Evolutionary conservation across 2,329 filamentous ascomycete genomes (phyloP).

Genomic region (Phoma sp.): DNA sequence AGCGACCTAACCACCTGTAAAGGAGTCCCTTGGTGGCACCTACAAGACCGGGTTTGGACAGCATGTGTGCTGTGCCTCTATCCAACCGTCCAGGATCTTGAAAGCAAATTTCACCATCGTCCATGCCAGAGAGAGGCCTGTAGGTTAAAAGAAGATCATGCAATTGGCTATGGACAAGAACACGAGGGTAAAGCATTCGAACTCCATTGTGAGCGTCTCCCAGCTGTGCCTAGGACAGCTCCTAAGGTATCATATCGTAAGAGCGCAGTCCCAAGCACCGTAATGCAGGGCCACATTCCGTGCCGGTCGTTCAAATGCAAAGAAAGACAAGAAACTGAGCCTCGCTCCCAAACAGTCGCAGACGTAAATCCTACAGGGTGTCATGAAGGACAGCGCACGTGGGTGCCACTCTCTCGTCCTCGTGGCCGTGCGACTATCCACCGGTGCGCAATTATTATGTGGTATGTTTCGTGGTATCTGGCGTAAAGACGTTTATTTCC

Average conservation of each 20-base stretch:
- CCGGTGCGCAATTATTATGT: constrained; percentile 38
- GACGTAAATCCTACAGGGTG: constrained; percentile 42
- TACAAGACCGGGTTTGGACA: background rate
- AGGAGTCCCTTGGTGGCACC: background rate
- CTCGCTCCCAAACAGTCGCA: constrained; percentile 46
- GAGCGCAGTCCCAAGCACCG: constrained; percentile 22
- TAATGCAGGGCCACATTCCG: constrained; percentile 26
- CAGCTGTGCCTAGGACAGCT: constrained; percentile 33
- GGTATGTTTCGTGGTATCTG: constrained; percentile 38
- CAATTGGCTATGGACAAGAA: constrained; percentile 31
- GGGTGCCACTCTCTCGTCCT: constrained; percentile 26
- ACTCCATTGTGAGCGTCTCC: constrained; percentile 45
- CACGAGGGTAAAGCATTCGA: constrained; percentile 30
- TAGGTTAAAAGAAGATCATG: constrained; percentile 10
- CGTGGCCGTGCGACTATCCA: constrained; percentile 28
- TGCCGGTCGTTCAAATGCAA: constrained; percentile 40
- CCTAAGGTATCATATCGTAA: constrained; percentile 32
- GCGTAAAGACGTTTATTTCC: constrained; percentile 30
- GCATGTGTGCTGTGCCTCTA: background rate
- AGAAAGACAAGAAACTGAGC: constrained; percentile 46
- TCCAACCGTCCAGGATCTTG: background rate
- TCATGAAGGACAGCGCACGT: constrained; percentile 35
- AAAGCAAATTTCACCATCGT: background rate
- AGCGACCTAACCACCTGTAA: background rate
- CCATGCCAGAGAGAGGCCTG: background rate